Conservation (phyloP, 2,329 filamentous ascomycete species). For the Zymoseptoria passerinii region DNA sequence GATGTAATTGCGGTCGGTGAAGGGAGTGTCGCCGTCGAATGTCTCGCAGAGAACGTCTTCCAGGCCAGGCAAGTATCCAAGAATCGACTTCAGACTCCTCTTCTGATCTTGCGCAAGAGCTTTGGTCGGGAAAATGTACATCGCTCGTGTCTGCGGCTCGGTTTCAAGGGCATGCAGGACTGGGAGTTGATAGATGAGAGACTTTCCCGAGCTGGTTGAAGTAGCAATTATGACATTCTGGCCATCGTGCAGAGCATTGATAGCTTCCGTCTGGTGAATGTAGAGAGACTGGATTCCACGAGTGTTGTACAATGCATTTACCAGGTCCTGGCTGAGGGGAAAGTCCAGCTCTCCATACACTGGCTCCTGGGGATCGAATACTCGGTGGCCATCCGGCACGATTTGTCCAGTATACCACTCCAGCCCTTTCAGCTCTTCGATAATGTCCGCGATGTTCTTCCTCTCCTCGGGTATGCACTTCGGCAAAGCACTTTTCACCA, state of each 20-base stretch:
- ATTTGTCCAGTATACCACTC: conserved; percentile 91
- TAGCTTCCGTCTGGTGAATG: conserved; percentile 84
- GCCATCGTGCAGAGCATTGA: conserved; percentile 76
- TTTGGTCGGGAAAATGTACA: conserved; percentile 98
- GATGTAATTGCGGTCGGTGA: conserved; percentile 67
- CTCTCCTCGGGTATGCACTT: conserved; percentile 70
- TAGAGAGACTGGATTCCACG: conserved; percentile 80
- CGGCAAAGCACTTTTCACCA: conserved; percentile 45
- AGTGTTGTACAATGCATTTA: conserved; percentile 94
- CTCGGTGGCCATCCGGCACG: conserved; percentile 82
- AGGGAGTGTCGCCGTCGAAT: conserved; percentile 90
- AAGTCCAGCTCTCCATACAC: conserved; percentile 80
- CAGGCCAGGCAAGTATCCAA: conserved; percentile 70
- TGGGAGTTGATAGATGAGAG: conserved; percentile 93
- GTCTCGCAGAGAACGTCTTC: conserved; percentile 77
- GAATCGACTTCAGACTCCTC: conserved; percentile 75
- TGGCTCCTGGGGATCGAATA: conserved; percentile 77
- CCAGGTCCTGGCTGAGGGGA: conserved; percentile 75
- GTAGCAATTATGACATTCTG: conserved; percentile 87
- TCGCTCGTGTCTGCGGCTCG: conserved; percentile 67
- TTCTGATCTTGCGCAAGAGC: conserved; percentile 91
- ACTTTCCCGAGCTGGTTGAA: conserved; percentile 94
- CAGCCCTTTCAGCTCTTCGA: conserved; percentile 70
- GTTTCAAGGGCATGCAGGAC: conserved; percentile 79
- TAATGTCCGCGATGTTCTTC: conserved; percentile 72